phyloP scores from a whole-genome alignment of 345 rosid genomes.

The Salix koriyanagi region DNA sequence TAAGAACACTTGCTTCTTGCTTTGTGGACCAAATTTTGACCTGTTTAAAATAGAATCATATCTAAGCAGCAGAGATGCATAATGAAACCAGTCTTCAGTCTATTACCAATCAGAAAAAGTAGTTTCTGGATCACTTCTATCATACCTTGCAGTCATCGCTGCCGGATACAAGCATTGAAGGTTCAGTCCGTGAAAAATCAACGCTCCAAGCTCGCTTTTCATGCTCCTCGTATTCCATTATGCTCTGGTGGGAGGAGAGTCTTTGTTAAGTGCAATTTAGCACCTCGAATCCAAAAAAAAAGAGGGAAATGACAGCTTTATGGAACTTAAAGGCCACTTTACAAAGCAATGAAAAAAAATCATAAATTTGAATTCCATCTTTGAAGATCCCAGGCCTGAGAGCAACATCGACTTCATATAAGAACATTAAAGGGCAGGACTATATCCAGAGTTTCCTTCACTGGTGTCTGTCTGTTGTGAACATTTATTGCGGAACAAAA shows the following conservation, averaged over 20 bases:
- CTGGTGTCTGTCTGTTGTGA: background rate
- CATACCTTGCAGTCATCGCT: conserved; percentile 90
- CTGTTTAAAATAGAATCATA: conserved; percentile 28
- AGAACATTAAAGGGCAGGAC: background rate
- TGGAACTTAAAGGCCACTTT: background rate
- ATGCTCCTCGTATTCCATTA: conserved; percentile 94
- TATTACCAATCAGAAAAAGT: background rate
- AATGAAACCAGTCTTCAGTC: background rate
- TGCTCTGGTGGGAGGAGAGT: conserved; percentile 39
- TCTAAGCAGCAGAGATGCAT: conserved; percentile 14
- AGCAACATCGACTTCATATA: background rate
- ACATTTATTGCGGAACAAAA: background rate
- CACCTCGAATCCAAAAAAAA: background rate
- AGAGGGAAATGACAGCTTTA: background rate
- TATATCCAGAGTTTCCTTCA: background rate
- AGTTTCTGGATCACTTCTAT: background rate
- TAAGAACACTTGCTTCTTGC: conserved; percentile 80
- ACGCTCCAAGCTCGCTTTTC: conserved; percentile 98
- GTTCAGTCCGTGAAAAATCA: conserved; percentile 81
- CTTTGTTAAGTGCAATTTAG: background rate
- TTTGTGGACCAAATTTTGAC: conserved; percentile 91
- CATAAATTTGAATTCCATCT: background rate
- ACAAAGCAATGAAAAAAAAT: background rate
- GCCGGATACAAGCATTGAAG: conserved; percentile 92
- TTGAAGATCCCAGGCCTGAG: background rate